Base-by-base conservation (phyloP, 108 stramenopile species). In the Cyclotella cryptica region DNA sequence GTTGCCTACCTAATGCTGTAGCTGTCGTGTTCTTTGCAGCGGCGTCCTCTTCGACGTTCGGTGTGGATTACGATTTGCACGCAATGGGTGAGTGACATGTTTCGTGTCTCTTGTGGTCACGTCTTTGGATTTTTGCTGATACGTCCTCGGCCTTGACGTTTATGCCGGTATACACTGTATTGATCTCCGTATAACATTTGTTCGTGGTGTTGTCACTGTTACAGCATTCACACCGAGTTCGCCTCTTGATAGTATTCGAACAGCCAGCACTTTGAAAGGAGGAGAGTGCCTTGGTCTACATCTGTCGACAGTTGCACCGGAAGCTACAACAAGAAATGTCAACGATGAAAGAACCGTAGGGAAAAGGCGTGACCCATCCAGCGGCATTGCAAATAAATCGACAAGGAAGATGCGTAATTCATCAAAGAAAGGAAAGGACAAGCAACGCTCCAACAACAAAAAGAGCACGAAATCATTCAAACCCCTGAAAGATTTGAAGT, bases 401-500 rank as follows among this genome's bases (percentile, higher is more conserved):
- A 51, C 28, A 10, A 66, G 53, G n/a, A 66, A 54, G 7, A 30
- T 21, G 35, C 35, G 44, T 49, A 66, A 10, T 14, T 66, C 15
- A 54, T 53, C 54, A 18, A 66, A 19, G 51, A 75, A 75, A 66
- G 74, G 47, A 14, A 65, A 66, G 51, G 39, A n/a, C 39, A 69
- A 69, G 52, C 69, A 58, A 26, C 29, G 8, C 18, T 43, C 5
- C 24, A 44, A n/a, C 30, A 66, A 66, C 14, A 52, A 43, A 21
- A 62, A 22, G 42, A 45, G 17, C 6, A 17, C 57, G 27, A 81
- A 66, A 46, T 59, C 69, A 0, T 66, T 81, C 75, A 76, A 77
- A 51, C 62, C 75, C 13, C 27, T 81, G 17, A 81, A 72, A 63
- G 80, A 81, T 43, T 42, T 81, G 47, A 69, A 64, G 60, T n/a